Base-by-base conservation (phyloP, 176 grass and related monocot genomes). In the Aegilops bicornis region DNA sequence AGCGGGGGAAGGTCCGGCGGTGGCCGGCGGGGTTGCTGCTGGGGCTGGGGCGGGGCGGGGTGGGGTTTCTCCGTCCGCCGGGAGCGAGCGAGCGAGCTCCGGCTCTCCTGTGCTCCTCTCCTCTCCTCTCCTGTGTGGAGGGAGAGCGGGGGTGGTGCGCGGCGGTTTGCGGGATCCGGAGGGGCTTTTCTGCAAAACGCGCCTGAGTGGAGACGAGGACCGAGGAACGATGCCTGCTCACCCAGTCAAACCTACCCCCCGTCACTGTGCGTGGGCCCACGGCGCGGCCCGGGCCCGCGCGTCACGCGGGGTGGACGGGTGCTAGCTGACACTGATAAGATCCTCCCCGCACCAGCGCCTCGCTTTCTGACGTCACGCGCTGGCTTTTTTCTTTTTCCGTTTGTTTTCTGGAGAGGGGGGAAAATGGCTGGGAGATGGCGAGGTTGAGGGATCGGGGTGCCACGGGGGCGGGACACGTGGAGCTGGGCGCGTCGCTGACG, bases 201-300 rank as follows among this genome's bases (percentile, higher is more conserved):
- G 16, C 20, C 69, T 60, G 11, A 68, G 77, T 67, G 82, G 58
- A 67, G 67, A 39, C n/a, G 67, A 48, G 24, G 76, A 54, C 73
- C 73, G 24, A 3, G 1, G 45, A 76, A 22, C 14, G 17, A 20
- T 10, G 13, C 15, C 50, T 66, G 11, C 4, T 29, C 71, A 76
- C 85, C 69, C 2, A 10, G 0, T 2, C 24, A 0, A 3, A 0
- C 0, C 2, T 0, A 54, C 43, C 1, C 35, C 40, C 15, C 22
- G 14, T 0, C 2, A 13, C 61, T 65, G 63, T 1, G 0, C 1
- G 60, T 19, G 45, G 79, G 70, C 4, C 61, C 2, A 0, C 50
- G 0, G 0, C 6, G 0, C 0, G 0, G 0, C 0, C 0, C 3
- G 32, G 68, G 1, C 66, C 82, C 13, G 59, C 45, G 0, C 7